Percentiles rank a stretch among this genome's conserved stretches.
Evolutionary conservation across 345 rosid species (phyloP).

Genomic region (Melastoma malabathricum): DNA sequence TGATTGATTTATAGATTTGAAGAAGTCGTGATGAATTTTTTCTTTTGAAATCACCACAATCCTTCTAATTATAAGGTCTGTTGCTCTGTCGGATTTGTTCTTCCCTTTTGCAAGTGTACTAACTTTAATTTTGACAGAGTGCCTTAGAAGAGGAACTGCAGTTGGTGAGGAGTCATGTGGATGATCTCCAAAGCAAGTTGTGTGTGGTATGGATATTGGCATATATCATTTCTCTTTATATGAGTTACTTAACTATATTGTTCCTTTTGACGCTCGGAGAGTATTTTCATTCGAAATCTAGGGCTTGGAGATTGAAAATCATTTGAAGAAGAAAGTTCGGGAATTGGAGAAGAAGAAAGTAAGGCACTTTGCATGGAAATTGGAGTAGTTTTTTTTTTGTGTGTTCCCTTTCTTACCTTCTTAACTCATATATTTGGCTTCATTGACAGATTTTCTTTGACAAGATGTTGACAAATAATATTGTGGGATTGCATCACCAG

Average conservation of each 20-base stretch:
- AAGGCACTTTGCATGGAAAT: slow-evolving; percentile 10
- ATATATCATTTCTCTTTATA: slow-evolving; percentile 2
- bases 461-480: slow-evolving; percentile 32
- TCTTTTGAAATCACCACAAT: neutral
- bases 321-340: slow-evolving; percentile 63
- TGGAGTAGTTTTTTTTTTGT: neutral
- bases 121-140: slow-evolving; percentile 89
- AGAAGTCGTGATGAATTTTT: neutral
- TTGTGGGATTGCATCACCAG: slow-evolving; percentile 35
- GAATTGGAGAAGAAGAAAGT: slow-evolving; percentile 79
- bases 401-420: neutral
- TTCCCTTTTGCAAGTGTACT: slow-evolving; percentile 27
- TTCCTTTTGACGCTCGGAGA: neutral
- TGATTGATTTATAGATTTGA: slow-evolving; percentile 1
- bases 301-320: slow-evolving; percentile 96
- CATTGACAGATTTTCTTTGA: slow-evolving; percentile 41
- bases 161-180: slow-evolving; percentile 37
- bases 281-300: slow-evolving; percentile 16
- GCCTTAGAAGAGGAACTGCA: slow-evolving; percentile 78
- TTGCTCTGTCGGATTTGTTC: slow-evolving; percentile 6
- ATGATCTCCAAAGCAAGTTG: slow-evolving; percentile 62
- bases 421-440: slow-evolving; percentile 7
- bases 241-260: slow-evolving; percentile 1
- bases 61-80: neutral
- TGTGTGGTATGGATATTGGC: slow-evolving; percentile 45